Evolutionary conservation across 768 basidiomycete species (phyloP), one percentile per base, ranked within the genome.

Genomic region (Amanita phalloides): DNA sequence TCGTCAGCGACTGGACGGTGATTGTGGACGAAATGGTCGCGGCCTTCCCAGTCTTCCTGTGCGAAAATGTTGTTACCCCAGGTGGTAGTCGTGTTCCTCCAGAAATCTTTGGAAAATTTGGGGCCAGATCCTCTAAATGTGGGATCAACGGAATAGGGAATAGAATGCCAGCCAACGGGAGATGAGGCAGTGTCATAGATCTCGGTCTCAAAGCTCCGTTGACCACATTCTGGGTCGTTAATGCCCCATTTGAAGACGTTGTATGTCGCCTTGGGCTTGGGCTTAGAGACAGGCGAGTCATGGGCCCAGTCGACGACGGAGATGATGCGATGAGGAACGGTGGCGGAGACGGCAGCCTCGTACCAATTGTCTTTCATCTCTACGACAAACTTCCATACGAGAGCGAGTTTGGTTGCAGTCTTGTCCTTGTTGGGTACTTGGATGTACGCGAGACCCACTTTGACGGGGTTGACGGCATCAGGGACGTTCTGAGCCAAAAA

Each of bases 301-400:
- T 86, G 84, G 0, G 85, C 92, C 94, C 93, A 97, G 63, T 98
- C 95, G 55, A 95, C 89, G 35, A 94, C 90, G 25, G 86, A 83
- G 60, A 97, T 70, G 57, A 93, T 83, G 55, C 82, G 76, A 62
- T 91, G 84, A 23, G 90, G 87, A n/a, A 75, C 65, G 26, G 69
- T 63, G 1, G 79, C 82, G 9, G 87, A 83, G 38, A 99, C 84
- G 20, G 89, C 77, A 3, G 91, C 79, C 66, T 97, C 92, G 59
- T 98, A 98, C 90, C 90, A 95, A 68, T 93, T 97, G 68, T 96
- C 84, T 61, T 83, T 62, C 86, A 95, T 90, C 74, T 92, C 87
- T 42, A 95, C 86, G 62, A 93, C 90, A 60, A 93, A 86, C 82
- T 82, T 86, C 89, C 88, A 97, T 3, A 90, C 90, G 55, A 90